Base-by-base conservation (phyloP, 768 basidiomycete genomes). In the Suillus subaureus region DNA sequence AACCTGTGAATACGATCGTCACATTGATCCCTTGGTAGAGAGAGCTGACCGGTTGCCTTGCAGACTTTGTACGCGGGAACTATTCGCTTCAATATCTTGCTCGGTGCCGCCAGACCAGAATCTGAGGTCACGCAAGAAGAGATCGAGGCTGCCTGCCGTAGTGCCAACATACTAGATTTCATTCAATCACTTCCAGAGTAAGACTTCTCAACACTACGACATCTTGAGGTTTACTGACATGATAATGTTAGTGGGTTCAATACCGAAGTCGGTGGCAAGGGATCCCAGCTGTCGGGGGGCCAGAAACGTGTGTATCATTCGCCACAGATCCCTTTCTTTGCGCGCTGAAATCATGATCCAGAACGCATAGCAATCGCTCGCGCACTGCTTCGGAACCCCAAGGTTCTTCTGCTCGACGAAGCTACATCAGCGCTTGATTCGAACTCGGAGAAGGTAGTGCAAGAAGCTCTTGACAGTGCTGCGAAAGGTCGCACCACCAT, bases 151-250 rank as follows among this genome's bases (percentile, higher is more conserved):
- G 96, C 87, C 1, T 96, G 95, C 72, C 85, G 89, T 23, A 83
- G 92, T 70, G 96, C 96, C 51, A 97, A 97, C 73, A 89, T 96
- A 75, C 80, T 95, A 64, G 94, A 96, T 31, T 97, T 97, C 81
- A 93, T 97, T 71, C 78, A 86, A 69, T 88, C 88, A 0, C 79
- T 97, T 31, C 95, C 95, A 26, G 81, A 91, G 90, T 92, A 78
- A 58, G 89, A 82, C 8, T 21, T 39, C 2, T 39, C 2, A 45
- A 11, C 40, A 11, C 9, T 39, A 55, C 2, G n/a, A 40, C 28
- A 23, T 15, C 23, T 6, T 40, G 66, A 8, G 51, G 52, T 9
- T 43, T 61, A 47, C 56, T 76, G 37, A 70, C 52, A 52, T 63
- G 42, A 63, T 28, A 11, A 66, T 16, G 15, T 16, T 58, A 91